Conservation (phyloP, 768 basidiomycete species). For the Rhodotorula babjevae region DNA sequence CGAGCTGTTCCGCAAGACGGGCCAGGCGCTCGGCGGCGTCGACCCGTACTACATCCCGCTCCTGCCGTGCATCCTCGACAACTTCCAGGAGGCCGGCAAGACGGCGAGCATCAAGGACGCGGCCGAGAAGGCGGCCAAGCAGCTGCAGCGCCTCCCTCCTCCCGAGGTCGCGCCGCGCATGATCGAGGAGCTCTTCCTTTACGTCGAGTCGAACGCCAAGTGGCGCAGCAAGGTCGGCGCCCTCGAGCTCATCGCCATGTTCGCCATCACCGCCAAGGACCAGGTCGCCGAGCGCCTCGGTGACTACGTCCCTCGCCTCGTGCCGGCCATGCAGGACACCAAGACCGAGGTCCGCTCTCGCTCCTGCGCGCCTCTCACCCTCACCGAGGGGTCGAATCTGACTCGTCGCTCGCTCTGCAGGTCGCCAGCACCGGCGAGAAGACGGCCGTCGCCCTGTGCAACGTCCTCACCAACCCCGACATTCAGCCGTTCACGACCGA, state of each 20-base stretch:
- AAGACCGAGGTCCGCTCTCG: slow-evolving; percentile 72
- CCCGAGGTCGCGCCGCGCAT: slow-evolving; percentile 68
- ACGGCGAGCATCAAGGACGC: slow-evolving; percentile 85
- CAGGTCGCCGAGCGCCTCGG: slow-evolving; percentile 83
- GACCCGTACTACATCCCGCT: slow-evolving; percentile 73
- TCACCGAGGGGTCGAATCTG: background rate
- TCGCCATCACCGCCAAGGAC: slow-evolving; percentile 36
- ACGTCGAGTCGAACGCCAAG: slow-evolving; percentile 62
- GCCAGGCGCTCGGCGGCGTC: slow-evolving; percentile 58
- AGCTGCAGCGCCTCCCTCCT: slow-evolving; percentile 75
- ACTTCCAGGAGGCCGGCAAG: slow-evolving; percentile 92
- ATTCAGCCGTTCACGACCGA: slow-evolving; percentile 78
- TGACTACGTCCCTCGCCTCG: slow-evolving; percentile 74
- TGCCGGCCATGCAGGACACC: slow-evolving; percentile 91
- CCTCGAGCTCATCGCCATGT: slow-evolving; percentile 63
- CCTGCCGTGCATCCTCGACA: slow-evolving; percentile 70
- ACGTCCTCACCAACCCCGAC: slow-evolving; percentile 88
- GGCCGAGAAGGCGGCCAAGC: slow-evolving; percentile 72
- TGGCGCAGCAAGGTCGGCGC: slow-evolving; percentile 94
- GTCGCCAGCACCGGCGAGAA: slow-evolving; percentile 81
- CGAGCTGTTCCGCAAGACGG: slow-evolving; percentile 55
- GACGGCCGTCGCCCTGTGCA: slow-evolving; percentile 81
- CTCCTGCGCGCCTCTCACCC: background rate
- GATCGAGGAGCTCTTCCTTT: slow-evolving; percentile 59
- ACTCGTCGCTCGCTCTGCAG: slow-evolving; percentile 48